Conservation (phyloP, 345 rosid genomes). For the Toxicodendron radicans region DNA sequence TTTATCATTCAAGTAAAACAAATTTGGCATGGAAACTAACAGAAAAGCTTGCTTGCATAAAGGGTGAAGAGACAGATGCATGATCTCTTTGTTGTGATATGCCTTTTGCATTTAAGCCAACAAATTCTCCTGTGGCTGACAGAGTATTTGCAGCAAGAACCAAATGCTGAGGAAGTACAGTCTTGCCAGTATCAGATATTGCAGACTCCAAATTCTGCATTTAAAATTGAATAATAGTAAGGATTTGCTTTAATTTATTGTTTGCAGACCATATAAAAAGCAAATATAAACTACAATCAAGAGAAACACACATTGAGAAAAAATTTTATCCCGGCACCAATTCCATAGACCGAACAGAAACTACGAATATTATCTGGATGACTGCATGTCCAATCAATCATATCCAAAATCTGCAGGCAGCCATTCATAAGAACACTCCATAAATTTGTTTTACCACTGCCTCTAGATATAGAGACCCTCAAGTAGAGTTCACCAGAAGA, state of each 20-base stretch:
- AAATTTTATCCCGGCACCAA: slow-evolving; percentile 69
- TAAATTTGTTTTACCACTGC: slow-evolving; percentile 39
- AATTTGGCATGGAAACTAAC: slow-evolving; percentile 43
- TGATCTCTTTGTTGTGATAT: slow-evolving; percentile 59
- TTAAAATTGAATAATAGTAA: slow-evolving; percentile 12
- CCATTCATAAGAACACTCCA: slow-evolving; percentile 66
- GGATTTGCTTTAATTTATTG: background rate
- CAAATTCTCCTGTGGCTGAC: slow-evolving; percentile 89
- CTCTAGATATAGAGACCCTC: slow-evolving; percentile 62
- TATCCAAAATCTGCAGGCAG: slow-evolving; percentile 66
- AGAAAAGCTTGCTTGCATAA: slow-evolving; percentile 89
- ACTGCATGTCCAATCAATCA: slow-evolving; percentile 86
- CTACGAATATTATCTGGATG: slow-evolving; percentile 81
- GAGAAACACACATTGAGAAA: slow-evolving; percentile 60
- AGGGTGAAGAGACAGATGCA: slow-evolving; percentile 64
- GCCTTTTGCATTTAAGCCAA: slow-evolving; percentile 74
- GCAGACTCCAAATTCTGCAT: slow-evolving; percentile 76
- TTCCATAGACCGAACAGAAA: slow-evolving; percentile 68
- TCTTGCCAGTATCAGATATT: slow-evolving; percentile 74
- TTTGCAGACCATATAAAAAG: background rate
- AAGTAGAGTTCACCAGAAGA: slow-evolving; percentile 70
- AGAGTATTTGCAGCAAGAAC: slow-evolving; percentile 62
- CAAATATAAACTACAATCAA: slow-evolving; percentile 4
- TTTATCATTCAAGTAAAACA: background rate
- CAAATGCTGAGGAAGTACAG: slow-evolving; percentile 68